Evolutionary conservation across 108 stramenopile species (phyloP), one percentile per base, ranked within the genome.

Genomic region (Conticribra weissflogii): DNA sequence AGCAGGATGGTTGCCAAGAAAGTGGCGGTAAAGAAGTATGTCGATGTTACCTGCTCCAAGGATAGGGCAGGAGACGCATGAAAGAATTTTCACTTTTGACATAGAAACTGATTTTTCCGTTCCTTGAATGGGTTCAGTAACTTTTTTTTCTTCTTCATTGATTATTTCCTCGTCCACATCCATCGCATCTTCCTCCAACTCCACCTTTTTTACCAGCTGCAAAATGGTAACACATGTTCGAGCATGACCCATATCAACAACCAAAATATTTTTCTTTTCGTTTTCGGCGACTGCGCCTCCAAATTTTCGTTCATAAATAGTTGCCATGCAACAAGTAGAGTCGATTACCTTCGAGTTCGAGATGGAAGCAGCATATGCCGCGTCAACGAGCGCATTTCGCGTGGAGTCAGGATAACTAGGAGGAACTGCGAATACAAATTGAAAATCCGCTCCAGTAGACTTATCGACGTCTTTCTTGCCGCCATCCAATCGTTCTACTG

Each of bases 241-340:
- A 23, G 70, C 77, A 64, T 85, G 81, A 16, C 84, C 84, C 81
- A 85, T 80, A 48, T 85, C 84, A 32, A 85, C 71, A 14, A 85
- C 66, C 59, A 81, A 41, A 0, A 63, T 33, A 22, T n/a, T 31
- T 51, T 59, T 63, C 17, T 48, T 44, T 22, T 36, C 48, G 3
- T 34, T 33, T 17, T n/a, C 57, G 3, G 17, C 34, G 51, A 21
- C 31, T 14, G 44, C 51, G 8, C 64, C 66, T 3, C 69, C 60
- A 77, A 84, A 84, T 41, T 77, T 81, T 7, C 71, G 69, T 30
- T 57, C 29, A 54, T 84, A 83, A 18, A 67, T 49, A 1, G 14
- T 49, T 1, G 23, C 67, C 21, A 57, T 19, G 31, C 51, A 50
- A 14, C 12, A 19, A 33, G 68, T 58, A 7, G 76, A 48, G 48